These are phyloP conservation scores for Leucocoprinus leucothites DNA, from an alignment of 768 basidiomycete species.

Conservation along the genomic window DNA sequence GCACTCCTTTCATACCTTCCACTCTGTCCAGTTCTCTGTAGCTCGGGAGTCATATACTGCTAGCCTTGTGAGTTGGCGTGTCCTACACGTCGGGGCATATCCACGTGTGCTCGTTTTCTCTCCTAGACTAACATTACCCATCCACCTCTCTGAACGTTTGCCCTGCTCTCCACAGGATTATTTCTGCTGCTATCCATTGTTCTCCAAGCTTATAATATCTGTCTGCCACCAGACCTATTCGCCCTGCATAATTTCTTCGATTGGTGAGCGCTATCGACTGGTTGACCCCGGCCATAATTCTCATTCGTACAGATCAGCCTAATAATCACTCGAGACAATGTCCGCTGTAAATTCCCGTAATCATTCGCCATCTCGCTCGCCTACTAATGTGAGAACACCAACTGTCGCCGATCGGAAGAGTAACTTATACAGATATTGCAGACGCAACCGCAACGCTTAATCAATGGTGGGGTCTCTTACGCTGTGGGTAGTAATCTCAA, in stretches of 20 bases:
- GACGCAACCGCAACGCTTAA: conserved; percentile 44
- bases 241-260: conserved; percentile 5
- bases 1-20: conserved; percentile 26
- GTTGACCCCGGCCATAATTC: conserved; percentile 13
- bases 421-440: conserved; percentile 14
- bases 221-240: conserved; percentile 4
- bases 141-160: not conserved
- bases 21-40: conserved; percentile 22
- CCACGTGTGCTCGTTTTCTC: not conserved
- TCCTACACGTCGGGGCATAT: not conserved
- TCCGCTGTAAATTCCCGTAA: conserved; percentile 55
- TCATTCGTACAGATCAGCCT: conserved; percentile 24
- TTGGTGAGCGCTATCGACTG: conserved; percentile 10
- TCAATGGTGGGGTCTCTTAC: conserved; percentile 36
- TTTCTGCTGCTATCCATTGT: not conserved
- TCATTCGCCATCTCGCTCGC: conserved; percentile 61
- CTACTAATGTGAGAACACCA: conserved; percentile 42
- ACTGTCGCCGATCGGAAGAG: not conserved
- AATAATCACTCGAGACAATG: conserved; percentile 23
- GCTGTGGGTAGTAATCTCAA: conserved; percentile 44
- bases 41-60: conserved; percentile 15
- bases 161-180: not conserved
- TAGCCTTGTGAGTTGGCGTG: conserved; percentile 9
- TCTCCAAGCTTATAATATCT: no score
- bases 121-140: not conserved